Conservation (phyloP, 164 flowering plant species). For the Vitis riparia region DNA sequence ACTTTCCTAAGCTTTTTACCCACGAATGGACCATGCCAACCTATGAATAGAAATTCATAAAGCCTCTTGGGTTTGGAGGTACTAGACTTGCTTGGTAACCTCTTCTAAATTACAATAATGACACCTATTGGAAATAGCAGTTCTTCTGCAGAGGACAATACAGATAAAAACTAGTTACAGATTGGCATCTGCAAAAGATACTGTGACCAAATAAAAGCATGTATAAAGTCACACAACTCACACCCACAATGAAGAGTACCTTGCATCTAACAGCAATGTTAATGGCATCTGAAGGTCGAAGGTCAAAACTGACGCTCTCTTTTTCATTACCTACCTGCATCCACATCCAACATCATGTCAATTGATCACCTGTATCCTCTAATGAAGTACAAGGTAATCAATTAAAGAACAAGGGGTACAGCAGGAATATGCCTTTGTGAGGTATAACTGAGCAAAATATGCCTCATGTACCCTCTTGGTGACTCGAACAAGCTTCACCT, state of each 20-base stretch:
- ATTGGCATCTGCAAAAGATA: not conserved
- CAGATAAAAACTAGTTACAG: not conserved
- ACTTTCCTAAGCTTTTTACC: too few species aligned
- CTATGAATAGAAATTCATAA: too few species aligned
- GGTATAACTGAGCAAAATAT: conserved; percentile 87
- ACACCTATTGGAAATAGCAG: too few species aligned
- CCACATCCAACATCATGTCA: not conserved
- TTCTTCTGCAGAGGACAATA: too few species aligned
- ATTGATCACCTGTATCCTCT: not conserved
- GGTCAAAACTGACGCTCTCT: conserved; percentile 74
- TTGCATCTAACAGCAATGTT: conserved; percentile 99
- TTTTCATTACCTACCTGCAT: conserved; percentile 63
- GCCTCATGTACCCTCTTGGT: conserved; percentile 98
- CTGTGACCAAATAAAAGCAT: not conserved
- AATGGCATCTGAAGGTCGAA: conserved; percentile 99
- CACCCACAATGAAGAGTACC: conserved; percentile 36
- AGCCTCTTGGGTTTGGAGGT: too few species aligned
- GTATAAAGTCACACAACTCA: not conserved
- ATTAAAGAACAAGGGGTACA: conserved; percentile 1
- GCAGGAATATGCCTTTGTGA: conserved; percentile 55
- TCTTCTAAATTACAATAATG: too few species aligned
- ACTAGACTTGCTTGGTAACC: too few species aligned
- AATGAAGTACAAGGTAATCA: not conserved
- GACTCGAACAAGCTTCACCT: conserved; percentile 93
- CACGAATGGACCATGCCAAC: too few species aligned